phyloP scores from a whole-genome alignment of 768 basidiomycete species.

The Lactarius akahatsu region DNA sequence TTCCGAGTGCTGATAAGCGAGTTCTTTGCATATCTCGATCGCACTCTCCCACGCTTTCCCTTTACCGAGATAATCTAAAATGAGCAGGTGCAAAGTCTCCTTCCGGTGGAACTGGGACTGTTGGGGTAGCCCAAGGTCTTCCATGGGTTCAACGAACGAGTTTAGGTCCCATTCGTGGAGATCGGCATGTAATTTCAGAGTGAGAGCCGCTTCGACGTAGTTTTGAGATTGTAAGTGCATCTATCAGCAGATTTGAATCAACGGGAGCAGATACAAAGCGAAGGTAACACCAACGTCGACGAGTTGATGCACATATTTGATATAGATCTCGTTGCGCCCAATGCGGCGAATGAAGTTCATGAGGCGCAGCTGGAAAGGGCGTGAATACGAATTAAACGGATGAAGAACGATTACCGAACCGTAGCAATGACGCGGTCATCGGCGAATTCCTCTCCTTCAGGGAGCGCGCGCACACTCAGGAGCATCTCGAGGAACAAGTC shows the following conservation, averaged over 20 bases:
- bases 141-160: slow-evolving; percentile 81
- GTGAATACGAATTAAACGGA: background rate
- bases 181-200: slow-evolving; percentile 91
- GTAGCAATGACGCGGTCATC: slow-evolving; percentile 95
- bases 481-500: slow-evolving; percentile 91
- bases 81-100: slow-evolving; percentile 86
- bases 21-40: slow-evolving; percentile 88
- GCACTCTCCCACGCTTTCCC: slow-evolving; percentile 98
- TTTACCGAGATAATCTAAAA: slow-evolving; percentile 92
- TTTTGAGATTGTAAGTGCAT: slow-evolving; percentile 89
- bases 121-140: slow-evolving; percentile 84
- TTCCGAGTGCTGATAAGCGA: slow-evolving; percentile 83
- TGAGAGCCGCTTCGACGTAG: slow-evolving; percentile 90
- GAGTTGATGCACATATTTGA: slow-evolving; percentile 94
- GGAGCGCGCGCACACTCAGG: slow-evolving; percentile 81
- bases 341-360: slow-evolving; percentile 95
- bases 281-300: slow-evolving; percentile 62
- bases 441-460: slow-evolving; percentile 90
- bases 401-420: slow-evolving; percentile 39
- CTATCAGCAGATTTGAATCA: slow-evolving; percentile 40
- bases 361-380: slow-evolving; percentile 58
- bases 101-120: slow-evolving; percentile 94
- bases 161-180: slow-evolving; percentile 88
- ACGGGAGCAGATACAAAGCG: background rate
- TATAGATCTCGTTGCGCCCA: slow-evolving; percentile 90